Evolutionary conservation across 2,329 filamentous ascomycete species (phyloP), one percentile per base, ranked within the genome.

Genomic region (Ampelomyces quisqualis): DNA sequence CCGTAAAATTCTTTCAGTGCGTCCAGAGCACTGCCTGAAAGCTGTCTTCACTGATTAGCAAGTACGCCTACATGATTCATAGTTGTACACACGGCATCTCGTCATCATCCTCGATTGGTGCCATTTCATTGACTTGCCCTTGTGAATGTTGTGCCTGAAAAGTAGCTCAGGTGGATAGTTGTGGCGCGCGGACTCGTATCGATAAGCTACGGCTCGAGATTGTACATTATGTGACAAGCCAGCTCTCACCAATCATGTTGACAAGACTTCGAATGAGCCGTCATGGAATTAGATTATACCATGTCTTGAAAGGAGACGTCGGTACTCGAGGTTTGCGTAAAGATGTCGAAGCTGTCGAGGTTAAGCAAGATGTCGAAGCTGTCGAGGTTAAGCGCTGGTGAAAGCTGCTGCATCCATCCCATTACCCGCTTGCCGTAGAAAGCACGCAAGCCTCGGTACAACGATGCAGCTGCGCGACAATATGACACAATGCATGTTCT

Each of bases 1-100:
- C 75, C 72, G 60, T 88, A 85, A 70, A 93, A 91, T 48, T 84
- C 77, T 63, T 84, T 77, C 43, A 91, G 74, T n/a, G 84, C 83
- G 18, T 77, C 77, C 28, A 90, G 74, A 3, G 87, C 77, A 47
- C 79, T 75, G 24, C 78, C 72, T 5, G 86, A 86, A 45, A 93
- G 79, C 44, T 76, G 73, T 45, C 82, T 85, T 54, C 42, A 40
- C 40, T 49, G 47, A 36, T 63, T 55, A 58, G 52, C 38, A 48
- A 18, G 14, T 9, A 10, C 24, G 7, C 15, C 23, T 21, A 24
- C 11, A 7, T 1, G 14, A 34, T 7, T 14, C 4, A 9, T 7
- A 11, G 23, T 19, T 2, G 26, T 55, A n/a, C 64, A 47, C 57
- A 69, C 67, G 59, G 65, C 15, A 57, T 57, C 23, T 68, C 65